Evolutionary conservation across 176 grass and related monocot genomes (phyloP).

Genomic region (Alopecurus myosuroides): DNA sequence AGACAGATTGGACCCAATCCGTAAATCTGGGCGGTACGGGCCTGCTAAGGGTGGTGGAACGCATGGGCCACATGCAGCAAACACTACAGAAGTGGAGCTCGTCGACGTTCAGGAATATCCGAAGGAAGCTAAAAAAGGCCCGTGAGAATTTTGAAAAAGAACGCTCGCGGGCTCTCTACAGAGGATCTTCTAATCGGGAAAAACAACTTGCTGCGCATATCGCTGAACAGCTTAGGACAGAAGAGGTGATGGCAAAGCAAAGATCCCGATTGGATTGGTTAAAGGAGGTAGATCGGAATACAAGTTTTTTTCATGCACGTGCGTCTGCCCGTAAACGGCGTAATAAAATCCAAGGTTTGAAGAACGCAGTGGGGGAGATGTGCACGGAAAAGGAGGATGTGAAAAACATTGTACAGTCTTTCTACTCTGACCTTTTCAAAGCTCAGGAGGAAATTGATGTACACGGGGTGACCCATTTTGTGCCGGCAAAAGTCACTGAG

Average conservation of each 20-base stretch:
- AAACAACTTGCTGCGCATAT: neutral
- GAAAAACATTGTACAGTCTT: neutral
- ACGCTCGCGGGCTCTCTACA: neutral
- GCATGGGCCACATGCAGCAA: neutral
- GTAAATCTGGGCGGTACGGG: too few species aligned
- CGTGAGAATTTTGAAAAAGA: too few species aligned
- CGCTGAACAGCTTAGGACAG: fast-evolving
- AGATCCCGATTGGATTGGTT: neutral
- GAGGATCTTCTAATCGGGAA: neutral
- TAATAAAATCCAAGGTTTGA: fast-evolving
- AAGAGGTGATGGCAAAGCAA: neutral
- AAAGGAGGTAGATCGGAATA: neutral
- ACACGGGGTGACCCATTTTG: fast-evolving
- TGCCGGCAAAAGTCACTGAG: fast-evolving
- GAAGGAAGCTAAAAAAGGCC: too few species aligned
- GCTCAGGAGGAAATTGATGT: neutral
- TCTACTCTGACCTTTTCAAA: neutral
- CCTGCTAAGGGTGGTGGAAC: too few species aligned
- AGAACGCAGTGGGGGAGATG: too few species aligned
- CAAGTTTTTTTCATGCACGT: neutral
- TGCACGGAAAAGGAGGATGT: neutral
- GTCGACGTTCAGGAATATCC: too few species aligned
- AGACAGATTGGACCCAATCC: too few species aligned
- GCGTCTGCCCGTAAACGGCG: neutral
- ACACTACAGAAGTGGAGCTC: neutral